Evolutionary conservation across 2,329 filamentous ascomycete species (phyloP), one percentile per base, ranked within the genome.

Genomic region (Neofusicoccum parvum): DNA sequence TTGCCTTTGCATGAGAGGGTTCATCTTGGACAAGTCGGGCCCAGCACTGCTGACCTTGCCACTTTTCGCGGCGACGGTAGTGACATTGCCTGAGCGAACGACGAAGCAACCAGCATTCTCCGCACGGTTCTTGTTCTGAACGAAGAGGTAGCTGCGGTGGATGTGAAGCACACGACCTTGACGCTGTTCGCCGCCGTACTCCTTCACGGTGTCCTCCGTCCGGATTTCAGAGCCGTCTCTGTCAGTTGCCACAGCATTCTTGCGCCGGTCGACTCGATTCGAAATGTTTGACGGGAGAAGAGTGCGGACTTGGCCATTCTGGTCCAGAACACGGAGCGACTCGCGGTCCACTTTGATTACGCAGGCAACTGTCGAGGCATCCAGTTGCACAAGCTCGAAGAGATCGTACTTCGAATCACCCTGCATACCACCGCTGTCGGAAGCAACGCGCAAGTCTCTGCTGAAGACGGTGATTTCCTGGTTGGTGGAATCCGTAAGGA

Each of bases 381-480:
- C 94, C 67, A 99, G 87, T 79, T 98, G 94, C 14, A 99, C 92
- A 32, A 99, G 85, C 76, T 99, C 95, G 71, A 96, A 92, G 39
- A 99, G 88, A 70, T 94, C 91, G 77, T 91, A 98, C 78, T 96
- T 92, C 11, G 92, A 92, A n/a, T 94, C 84, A 37, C 88, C 88
- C 34, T 92, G 91, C 73, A 94, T 89, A 15, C 92, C 93, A 68
- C 93, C 94, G 71, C 93, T 92, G 75, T 98, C 95, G 64, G 92
- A 92, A 34, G 95, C 95, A 78, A 97, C 92, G 70, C 96, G 88
- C 67, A 99, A 81, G 80, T 99, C 95, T 77, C 96, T 97, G 82
- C 94, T 97, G 76, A 99, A 99, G 39, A 99, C 95, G 0, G 94
- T 97, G 71, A 99, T 93, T 76, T 99, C 95, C 62, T 90, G 89